Conservation (phyloP, 2,329 filamentous ascomycete species). For the Claviceps sp. region DNA sequence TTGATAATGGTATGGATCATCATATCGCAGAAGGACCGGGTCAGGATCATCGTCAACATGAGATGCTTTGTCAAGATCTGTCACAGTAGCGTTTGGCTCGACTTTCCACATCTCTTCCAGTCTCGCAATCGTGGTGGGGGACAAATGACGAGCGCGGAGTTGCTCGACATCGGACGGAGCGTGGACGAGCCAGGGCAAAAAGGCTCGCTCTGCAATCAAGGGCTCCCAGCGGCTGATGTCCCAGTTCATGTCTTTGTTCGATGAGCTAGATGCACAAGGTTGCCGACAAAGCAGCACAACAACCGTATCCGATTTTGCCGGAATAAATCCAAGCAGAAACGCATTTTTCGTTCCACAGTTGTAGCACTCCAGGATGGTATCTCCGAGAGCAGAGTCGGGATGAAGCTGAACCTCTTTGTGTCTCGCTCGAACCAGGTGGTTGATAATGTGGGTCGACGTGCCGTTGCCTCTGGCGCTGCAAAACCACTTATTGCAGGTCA, state of each 20-base stretch:
- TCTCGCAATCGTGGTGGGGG: conserved; percentile 88
- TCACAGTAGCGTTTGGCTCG: conserved; percentile 74
- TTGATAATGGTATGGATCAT: conserved; percentile 96
- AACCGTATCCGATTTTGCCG: conserved; percentile 95
- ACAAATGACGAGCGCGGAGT: conserved; percentile 83
- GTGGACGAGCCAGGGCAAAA: conserved; percentile 84
- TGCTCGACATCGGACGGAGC: conserved; percentile 89
- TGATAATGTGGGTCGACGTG: conserved; percentile 94
- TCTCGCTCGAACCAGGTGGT: conserved; percentile 89
- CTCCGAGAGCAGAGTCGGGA: conserved; percentile 80
- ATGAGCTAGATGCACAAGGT: conserved; percentile 86
- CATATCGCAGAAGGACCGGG: conserved; percentile 83
- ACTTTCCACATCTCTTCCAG: conserved; percentile 99
- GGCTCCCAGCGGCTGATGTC: conserved; percentile 97
- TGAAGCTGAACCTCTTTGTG: conserved; percentile 99
- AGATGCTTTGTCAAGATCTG: conserved; percentile 80
- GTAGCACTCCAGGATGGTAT: conserved; percentile 96
- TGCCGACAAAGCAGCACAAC: conserved; percentile 94
- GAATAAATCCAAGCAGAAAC: conserved; percentile 93
- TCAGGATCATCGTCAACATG: conserved; percentile 92
- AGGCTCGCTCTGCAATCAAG: conserved; percentile 90
- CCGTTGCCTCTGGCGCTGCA: conserved; percentile 95
- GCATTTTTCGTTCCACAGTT: conserved; percentile 99
- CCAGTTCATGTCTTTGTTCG: conserved; percentile 99
- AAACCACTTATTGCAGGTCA: conserved; percentile 96